Evolutionary conservation across 805 yeast genomes (phyloP).

Genomic region (Lachancea waltii): DNA sequence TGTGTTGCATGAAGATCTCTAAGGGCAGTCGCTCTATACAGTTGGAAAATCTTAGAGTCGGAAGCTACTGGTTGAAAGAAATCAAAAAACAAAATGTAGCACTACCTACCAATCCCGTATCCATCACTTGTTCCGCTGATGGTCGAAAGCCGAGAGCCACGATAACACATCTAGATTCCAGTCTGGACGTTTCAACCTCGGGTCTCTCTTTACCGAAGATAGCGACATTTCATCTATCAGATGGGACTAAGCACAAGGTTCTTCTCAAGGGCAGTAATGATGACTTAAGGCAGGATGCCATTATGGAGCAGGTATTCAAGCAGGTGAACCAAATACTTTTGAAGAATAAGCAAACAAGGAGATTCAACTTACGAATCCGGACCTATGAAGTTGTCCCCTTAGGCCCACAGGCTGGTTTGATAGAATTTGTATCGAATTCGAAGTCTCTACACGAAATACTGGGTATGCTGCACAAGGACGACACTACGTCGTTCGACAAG

Average conservation of each 20-base stretch:
- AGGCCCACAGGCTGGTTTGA: conserved; percentile 80
- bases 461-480: conserved; percentile 53
- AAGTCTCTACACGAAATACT: conserved; percentile 64
- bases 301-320: conserved; percentile 94
- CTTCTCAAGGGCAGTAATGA: conserved; percentile 82
- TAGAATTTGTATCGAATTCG: conserved; percentile 83
- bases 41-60: conserved; percentile 34
- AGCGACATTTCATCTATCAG: conserved; percentile 43
- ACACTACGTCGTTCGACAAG: conserved; percentile 41
- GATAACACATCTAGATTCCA: conserved; percentile 40
- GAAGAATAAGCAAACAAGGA: conserved; percentile 49
- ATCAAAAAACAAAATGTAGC: conserved; percentile 49
- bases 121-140: conserved; percentile 37
- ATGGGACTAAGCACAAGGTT: conserved; percentile 54
- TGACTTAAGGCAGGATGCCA: conserved; percentile 90
- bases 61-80: conserved; percentile 51
- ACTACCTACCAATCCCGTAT: conserved; percentile 53
- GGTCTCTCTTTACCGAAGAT: conserved; percentile 91
- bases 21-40: conserved; percentile 17
- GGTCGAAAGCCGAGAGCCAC: conserved; percentile 38
- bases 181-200: conserved; percentile 58
- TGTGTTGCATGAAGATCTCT: conserved; percentile 43
- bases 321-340: conserved; percentile 67
- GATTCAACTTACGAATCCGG: conserved; percentile 54
- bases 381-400: conserved; percentile 88